Conservation (phyloP, 2,329 filamentous ascomycete genomes). For the Aureobasidium sp. region DNA sequence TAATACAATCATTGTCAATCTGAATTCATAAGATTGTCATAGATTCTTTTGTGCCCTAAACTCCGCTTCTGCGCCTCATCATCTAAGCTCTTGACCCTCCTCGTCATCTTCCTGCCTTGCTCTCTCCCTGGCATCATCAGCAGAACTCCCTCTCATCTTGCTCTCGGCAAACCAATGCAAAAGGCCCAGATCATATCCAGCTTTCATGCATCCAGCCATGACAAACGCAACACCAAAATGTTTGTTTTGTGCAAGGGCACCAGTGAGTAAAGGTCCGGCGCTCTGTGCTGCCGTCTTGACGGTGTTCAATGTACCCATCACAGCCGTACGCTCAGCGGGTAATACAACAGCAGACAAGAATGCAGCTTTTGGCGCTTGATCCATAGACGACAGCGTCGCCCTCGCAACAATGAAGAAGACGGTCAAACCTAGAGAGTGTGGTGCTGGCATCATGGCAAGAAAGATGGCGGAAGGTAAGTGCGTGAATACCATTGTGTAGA, state of each 20-base stretch:
- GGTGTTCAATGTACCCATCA: slow-evolving; percentile 63
- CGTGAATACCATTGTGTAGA: slow-evolving; percentile 56
- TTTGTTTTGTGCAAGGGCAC: slow-evolving; percentile 48
- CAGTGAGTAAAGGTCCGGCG: slow-evolving; percentile 55
- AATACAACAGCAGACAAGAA: slow-evolving; percentile 60
- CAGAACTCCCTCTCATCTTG: not conserved
- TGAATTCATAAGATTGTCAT: too few relatives aligned
- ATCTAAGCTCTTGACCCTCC: slow-evolving; percentile 1
- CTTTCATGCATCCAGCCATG: slow-evolving; percentile 55
- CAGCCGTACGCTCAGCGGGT: slow-evolving; percentile 58
- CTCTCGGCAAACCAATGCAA: slow-evolving; percentile 20
- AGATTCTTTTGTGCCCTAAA: too few relatives aligned
- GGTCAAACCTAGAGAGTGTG: slow-evolving; percentile 44
- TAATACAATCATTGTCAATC: too few relatives aligned
- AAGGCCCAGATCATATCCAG: slow-evolving; percentile 33
- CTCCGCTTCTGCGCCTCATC: not conserved
- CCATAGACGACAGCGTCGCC: slow-evolving; percentile 58
- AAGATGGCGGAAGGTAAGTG: slow-evolving; percentile 59
- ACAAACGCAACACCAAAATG: slow-evolving; percentile 57
- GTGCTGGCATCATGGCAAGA: slow-evolving; percentile 50
- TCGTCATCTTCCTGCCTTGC: slow-evolving; percentile 2
- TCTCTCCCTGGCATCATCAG: slow-evolving; percentile 5
- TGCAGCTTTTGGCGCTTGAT: slow-evolving; percentile 59
- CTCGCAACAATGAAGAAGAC: slow-evolving; percentile 55
- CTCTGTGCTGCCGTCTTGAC: slow-evolving; percentile 58